Evolutionary conservation across 2,329 filamentous ascomycete genomes (phyloP).

Genomic region (Plectosphaerella sp.): DNA sequence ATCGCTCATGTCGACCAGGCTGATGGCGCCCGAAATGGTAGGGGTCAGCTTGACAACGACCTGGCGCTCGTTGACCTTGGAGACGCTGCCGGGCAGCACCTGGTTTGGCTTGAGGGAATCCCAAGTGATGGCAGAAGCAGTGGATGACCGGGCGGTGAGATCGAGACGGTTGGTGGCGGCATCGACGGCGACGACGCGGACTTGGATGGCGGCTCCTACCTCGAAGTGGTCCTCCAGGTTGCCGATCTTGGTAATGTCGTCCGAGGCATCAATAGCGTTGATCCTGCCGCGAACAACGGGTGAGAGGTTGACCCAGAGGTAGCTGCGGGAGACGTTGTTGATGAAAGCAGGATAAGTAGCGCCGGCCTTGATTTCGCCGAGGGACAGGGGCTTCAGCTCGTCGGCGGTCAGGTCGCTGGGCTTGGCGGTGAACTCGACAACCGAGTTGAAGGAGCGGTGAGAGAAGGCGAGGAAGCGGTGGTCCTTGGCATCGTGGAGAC

Average conservation of each 20-base stretch:
- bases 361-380: constrained; percentile 69
- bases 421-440: constrained; percentile 85
- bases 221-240: constrained; percentile 79
- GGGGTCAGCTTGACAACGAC: constrained; percentile 84
- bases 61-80: constrained; percentile 78
- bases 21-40: constrained; percentile 70
- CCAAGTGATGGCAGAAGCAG: constrained; percentile 58
- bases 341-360: constrained; percentile 77
- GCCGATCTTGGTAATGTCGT: constrained; percentile 75
- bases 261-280: constrained; percentile 76
- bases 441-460: constrained; percentile 74
- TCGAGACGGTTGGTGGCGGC: constrained; percentile 71
- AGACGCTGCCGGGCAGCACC: constrained; percentile 78
- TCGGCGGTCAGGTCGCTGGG: constrained; percentile 54
- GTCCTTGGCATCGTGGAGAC: constrained; percentile 83
- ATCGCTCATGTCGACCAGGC: constrained; percentile 79
- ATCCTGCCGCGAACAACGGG: constrained; percentile 84
- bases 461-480: constrained; percentile 90
- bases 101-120: constrained; percentile 71
- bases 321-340: constrained; percentile 79
- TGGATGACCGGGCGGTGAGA: constrained; percentile 69
- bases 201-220: constrained; percentile 80
- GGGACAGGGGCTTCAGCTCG: constrained; percentile 48
- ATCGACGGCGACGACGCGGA: constrained; percentile 73
- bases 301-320: constrained; percentile 86